Conservation (phyloP, 2,329 filamentous ascomycete genomes). For the Leptoxyphium fumago region DNA sequence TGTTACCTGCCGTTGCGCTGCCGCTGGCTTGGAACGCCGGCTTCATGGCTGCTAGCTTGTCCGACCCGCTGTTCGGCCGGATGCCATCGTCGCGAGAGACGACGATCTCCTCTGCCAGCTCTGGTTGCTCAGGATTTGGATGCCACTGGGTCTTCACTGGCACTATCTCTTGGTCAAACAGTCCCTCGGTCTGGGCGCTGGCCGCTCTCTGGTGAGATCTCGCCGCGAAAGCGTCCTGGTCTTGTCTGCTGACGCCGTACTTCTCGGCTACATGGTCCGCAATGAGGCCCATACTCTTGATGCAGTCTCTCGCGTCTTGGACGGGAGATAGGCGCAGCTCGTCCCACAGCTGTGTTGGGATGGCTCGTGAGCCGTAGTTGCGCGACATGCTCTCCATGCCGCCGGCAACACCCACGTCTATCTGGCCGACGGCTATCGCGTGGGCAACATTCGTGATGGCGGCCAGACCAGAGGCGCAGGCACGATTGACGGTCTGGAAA, state of each 20-base stretch:
- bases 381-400: constrained; percentile 95
- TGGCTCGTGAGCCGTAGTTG: constrained; percentile 76
- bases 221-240: constrained; percentile 74
- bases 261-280: constrained; percentile 73
- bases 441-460: constrained; percentile 62
- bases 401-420: constrained; percentile 62
- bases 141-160: constrained; percentile 57
- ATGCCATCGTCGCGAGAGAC: constrained; percentile 75
- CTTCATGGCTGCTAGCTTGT: constrained; percentile 65
- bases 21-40: constrained; percentile 69
- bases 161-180: constrained; percentile 67
- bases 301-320: constrained; percentile 65
- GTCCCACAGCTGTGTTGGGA: constrained; percentile 69
- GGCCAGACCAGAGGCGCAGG: constrained; percentile 66
- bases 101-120: constrained; percentile 42
- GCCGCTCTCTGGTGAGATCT: constrained; percentile 60
- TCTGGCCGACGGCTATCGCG: constrained; percentile 58
- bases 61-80: constrained; percentile 48
- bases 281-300: constrained; percentile 90
- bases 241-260: constrained; percentile 56
- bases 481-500: constrained; percentile 79
- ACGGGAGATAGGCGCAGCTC: constrained; percentile 48
- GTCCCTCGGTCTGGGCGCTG: constrained; percentile 50
- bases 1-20: constrained; percentile 72
- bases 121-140: constrained; percentile 44